Evolutionary conservation across 192 early-diverging fungal species (phyloP), one percentile per base, ranked within the genome.

Genomic region (Mortierella alpina): DNA sequence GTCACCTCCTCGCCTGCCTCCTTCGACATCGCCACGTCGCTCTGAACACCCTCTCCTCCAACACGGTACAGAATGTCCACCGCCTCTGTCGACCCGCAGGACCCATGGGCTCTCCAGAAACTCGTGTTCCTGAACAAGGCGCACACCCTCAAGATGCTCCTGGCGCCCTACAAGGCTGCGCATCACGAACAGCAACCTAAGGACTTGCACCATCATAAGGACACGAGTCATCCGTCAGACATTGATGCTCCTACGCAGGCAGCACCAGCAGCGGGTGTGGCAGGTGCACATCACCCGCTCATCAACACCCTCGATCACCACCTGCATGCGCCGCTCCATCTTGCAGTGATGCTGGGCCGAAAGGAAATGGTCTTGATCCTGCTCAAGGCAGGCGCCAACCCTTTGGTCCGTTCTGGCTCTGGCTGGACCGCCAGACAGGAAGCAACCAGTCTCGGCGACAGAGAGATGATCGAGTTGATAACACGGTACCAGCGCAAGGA

Each of bases 361-460:
- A 80, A 72, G 47, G 77, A 80, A 1, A 64, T 70, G 39, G 70
- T 80, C 48, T 5, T 9, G 3, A 42, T 80, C 20, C 66, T 80
- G 1, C 60, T 80, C 11, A 52, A 80, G 6, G 77, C 77, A 0
- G 77, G 77, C 8, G 77, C 77, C 6, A 80, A 80, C 55, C 77
- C 77, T 5, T 12, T 80, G 52, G 64, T 50, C 42, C 77, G 77
- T n/a, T 80, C 77, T 4, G 77, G 77, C 1, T 67, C 77, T 17
- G 77, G 77, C 0, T 80, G 77, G 77, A 80, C 77, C 0, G 64
- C 77, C 31, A 41, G 77, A 23, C 77, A 80, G 54, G 77, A 80
- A 22, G 77, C 77, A 9, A 68, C 70, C 0, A 67, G 63, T 64
- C 46, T 80, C 18, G 77, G 77, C 7, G 60, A 80, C 70, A 22